Percentiles rank a stretch among this genome's conserved stretches.
phyloP scores from a whole-genome alignment of 768 basidiomycete species.

The Amylocystis lapponica region DNA sequence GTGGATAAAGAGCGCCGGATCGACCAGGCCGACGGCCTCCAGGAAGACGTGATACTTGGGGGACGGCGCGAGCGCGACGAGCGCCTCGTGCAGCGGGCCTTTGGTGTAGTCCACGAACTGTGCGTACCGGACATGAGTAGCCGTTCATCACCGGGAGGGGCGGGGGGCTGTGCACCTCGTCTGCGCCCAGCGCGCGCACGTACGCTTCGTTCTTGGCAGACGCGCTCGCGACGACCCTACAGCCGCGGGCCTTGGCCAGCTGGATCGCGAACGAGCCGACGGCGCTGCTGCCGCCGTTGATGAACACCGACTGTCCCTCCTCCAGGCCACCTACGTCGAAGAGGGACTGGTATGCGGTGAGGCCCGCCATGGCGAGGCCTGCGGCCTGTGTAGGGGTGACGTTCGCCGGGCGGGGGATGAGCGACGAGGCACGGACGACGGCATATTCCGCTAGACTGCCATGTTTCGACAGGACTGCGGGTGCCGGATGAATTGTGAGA shows the following conservation, averaged over 20 bases:
- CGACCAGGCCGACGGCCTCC: slow-evolving; percentile 49
- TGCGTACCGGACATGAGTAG: background rate
- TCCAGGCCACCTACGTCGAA: slow-evolving; percentile 44
- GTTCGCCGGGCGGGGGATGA: slow-evolving; percentile 42
- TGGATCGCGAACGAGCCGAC: slow-evolving; percentile 72
- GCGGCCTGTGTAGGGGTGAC: slow-evolving; percentile 54
- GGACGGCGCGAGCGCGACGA: slow-evolving; percentile 38
- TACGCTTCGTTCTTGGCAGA: slow-evolving; percentile 55
- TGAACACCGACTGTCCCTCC: slow-evolving; percentile 51
- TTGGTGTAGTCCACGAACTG: slow-evolving; percentile 62
- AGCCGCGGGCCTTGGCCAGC: slow-evolving; percentile 60
- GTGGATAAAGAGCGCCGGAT: slow-evolving; percentile 43
- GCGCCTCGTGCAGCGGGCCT: slow-evolving; percentile 40
- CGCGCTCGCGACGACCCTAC: slow-evolving; percentile 51
- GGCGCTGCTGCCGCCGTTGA: slow-evolving; percentile 66
- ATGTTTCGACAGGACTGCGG: slow-evolving; percentile 33
- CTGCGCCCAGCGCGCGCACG: slow-evolving; percentile 57
- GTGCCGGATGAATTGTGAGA: slow-evolving; percentile 13
- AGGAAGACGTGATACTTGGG: slow-evolving; percentile 53
- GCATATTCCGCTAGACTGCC: slow-evolving; percentile 59
- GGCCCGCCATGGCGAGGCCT: slow-evolving; percentile 49
- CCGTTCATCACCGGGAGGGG: background rate
- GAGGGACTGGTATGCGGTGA: slow-evolving; percentile 57
- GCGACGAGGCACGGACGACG: slow-evolving; percentile 34
- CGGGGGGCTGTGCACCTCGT: slow-evolving; percentile 40